phyloP scores from a whole-genome alignment of 2,329 filamentous ascomycete genomes.

The Magnaporthiopsis rhizophila region DNA sequence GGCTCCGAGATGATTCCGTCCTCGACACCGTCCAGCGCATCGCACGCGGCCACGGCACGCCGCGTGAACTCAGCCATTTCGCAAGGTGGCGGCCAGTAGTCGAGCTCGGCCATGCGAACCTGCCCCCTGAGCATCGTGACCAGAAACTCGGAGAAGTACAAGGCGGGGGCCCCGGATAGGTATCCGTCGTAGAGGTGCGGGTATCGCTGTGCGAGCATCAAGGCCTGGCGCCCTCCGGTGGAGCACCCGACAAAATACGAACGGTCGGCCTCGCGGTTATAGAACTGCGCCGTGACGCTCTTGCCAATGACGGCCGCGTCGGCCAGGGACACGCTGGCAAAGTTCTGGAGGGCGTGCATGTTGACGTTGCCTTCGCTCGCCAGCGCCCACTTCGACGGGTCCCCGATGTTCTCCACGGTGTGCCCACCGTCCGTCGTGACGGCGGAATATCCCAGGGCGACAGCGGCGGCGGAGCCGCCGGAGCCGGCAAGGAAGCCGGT shows the following conservation, averaged over 20 bases:
- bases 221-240: conserved; percentile 44
- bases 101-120: conserved; percentile 17
- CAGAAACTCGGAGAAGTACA: conserved; percentile 26
- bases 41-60: conserved; percentile 33
- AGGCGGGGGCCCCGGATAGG: conserved; percentile 26
- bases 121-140: conserved; percentile 27
- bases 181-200: conserved; percentile 44
- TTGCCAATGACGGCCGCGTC: conserved; percentile 32
- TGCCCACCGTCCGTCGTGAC: conserved; percentile 24
- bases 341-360: conserved; percentile 14
- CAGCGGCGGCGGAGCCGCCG: not conserved
- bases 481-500: conserved; percentile 16
- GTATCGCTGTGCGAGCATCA: conserved; percentile 39
- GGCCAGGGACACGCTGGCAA: conserved; percentile 16
- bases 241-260: conserved; percentile 46
- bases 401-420: not conserved
- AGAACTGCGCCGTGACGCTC: conserved; percentile 33
- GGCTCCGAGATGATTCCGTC: conserved; percentile 32
- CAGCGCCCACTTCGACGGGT: conserved; percentile 14
- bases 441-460: conserved; percentile 11
- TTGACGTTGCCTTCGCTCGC: conserved; percentile 18
- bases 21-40: conserved; percentile 31
- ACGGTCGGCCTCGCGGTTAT: conserved; percentile 26
- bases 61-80: conserved; percentile 27
- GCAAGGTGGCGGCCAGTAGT: conserved; percentile 17